Evolutionary conservation across 805 yeast species (phyloP).

Genomic region (Candida odintsovae): DNA sequence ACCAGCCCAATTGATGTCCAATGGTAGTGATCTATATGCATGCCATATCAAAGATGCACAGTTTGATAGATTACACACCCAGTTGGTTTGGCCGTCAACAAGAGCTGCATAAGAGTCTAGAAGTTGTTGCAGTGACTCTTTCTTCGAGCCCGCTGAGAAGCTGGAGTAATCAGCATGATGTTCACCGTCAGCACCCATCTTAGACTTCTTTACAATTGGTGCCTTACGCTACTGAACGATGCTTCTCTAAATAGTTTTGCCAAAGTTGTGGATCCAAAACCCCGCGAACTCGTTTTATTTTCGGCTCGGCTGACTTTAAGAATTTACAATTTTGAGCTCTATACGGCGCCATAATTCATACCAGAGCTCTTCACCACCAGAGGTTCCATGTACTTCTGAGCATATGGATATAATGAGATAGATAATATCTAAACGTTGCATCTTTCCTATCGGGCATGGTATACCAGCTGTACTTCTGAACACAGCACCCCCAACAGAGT

Average conservation of each 20-base stretch:
- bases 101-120: constrained; percentile 62
- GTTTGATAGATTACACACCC: constrained; percentile 89
- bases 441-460: too few species aligned
- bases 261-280: not conserved
- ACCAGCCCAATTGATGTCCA: constrained; percentile 86
- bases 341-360: too few species aligned
- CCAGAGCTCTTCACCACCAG: too few species aligned
- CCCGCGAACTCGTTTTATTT: not conserved
- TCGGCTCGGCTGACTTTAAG: not conserved
- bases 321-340: too few species aligned
- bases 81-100: constrained; percentile 56
- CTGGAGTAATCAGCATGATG: constrained; percentile 76
- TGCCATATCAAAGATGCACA: constrained; percentile 86
- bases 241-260: not conserved
- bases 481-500: too few species aligned
- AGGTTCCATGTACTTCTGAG: too few species aligned
- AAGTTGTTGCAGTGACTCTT: constrained; percentile 53
- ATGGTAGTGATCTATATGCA: constrained; percentile 59
- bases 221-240: not conserved
- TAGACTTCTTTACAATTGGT: not conserved
- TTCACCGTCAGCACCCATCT: constrained; percentile 20
- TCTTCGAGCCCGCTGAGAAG: constrained; percentile 36
- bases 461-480: too few species aligned
- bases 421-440: too few species aligned
- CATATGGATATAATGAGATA: too few species aligned